Conservation (phyloP, 495 filamentous ascomycete genomes). For the Penicilliopsis zonata region DNA sequence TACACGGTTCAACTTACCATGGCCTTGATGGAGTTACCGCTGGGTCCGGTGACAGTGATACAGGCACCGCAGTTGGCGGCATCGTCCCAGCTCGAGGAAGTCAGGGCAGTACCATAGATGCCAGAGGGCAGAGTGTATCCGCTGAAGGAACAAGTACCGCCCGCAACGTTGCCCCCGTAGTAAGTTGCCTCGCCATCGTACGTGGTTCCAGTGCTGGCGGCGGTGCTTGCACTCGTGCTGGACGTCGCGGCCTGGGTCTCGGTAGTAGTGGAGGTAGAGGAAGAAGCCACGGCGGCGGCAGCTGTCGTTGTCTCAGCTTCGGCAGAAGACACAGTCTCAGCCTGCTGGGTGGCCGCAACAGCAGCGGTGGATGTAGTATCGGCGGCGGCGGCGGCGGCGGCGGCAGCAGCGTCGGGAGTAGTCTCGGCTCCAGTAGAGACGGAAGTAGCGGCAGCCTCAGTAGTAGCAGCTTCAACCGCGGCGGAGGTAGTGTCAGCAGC, state of each 20-base stretch:
- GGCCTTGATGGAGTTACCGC: slow-evolving; percentile 45
- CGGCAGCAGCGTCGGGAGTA: slow-evolving; percentile 4
- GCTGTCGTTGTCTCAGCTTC: neutral
- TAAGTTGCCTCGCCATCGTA: slow-evolving; percentile 31
- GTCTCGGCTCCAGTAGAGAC: slow-evolving; percentile 1
- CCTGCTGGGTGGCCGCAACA: neutral
- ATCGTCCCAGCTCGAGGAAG: slow-evolving; percentile 37
- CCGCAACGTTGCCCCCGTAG: slow-evolving; percentile 46
- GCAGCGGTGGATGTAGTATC: slow-evolving; percentile 2
- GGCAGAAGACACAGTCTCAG: neutral
- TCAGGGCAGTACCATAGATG: slow-evolving; percentile 41
- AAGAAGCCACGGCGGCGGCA: neutral
- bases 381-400: slow-evolving; percentile 4
- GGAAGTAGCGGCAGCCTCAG: slow-evolving; percentile 1
- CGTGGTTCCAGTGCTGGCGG: too few relatives aligned
- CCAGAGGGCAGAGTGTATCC: slow-evolving; percentile 43
- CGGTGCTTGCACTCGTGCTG: slow-evolving; percentile 5
- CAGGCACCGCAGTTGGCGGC: slow-evolving; percentile 45
- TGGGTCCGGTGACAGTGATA: slow-evolving; percentile 40
- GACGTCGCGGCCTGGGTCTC: slow-evolving; percentile 5
- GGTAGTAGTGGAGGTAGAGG: neutral
- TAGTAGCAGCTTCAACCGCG: too few relatives aligned
- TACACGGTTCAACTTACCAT: slow-evolving; percentile 47
- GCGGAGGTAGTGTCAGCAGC: too few relatives aligned
- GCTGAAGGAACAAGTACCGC: slow-evolving; percentile 45